These are phyloP conservation scores for Aristolochia californica DNA, from an alignment of 164 flowering plant species.

Conservation along the genomic window DNA sequence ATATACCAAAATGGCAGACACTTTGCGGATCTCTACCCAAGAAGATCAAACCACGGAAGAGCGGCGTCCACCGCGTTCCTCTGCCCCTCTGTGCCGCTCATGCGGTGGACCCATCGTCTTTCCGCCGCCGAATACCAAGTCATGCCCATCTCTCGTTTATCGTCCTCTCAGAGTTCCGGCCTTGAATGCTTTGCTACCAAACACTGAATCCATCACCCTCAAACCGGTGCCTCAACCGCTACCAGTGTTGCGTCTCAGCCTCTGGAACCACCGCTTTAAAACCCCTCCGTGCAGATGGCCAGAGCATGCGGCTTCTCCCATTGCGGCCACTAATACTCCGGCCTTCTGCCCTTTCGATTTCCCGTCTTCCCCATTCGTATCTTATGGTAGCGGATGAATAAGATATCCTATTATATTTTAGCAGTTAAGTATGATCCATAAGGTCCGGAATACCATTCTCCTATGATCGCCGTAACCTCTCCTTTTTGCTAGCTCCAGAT, in stretches of 20 bases:
- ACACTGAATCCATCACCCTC: conserved; percentile 31
- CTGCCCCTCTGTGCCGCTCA: conserved; percentile 3
- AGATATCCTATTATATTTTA: no score
- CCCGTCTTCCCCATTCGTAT: no score
- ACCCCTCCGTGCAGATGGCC: no score
- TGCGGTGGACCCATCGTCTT: not conserved
- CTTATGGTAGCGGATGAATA: no score
- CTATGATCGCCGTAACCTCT: no score
- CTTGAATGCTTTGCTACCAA: conserved; percentile 25
- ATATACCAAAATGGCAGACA: not conserved
- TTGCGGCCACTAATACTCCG: no score
- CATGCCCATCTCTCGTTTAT: conserved; percentile 43
- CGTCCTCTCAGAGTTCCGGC: conserved; percentile 40
- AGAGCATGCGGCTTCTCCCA: no score
- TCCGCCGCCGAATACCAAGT: not conserved
- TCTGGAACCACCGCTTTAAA: no score
- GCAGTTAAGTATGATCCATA: no score
- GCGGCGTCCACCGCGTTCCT: conserved; percentile 1
- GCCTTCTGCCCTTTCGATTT: no score
- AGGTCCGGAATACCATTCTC: no score
- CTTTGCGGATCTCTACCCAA: not conserved
- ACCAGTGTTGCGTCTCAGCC: conserved; percentile 23
- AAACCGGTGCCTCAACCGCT: conserved; percentile 59
- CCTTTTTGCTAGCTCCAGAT: no score
- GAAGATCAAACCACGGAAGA: not conserved